These are phyloP conservation scores for Wickerhamiella brachini DNA, from an alignment of 805 yeast species.

Conservation along the genomic window DNA sequence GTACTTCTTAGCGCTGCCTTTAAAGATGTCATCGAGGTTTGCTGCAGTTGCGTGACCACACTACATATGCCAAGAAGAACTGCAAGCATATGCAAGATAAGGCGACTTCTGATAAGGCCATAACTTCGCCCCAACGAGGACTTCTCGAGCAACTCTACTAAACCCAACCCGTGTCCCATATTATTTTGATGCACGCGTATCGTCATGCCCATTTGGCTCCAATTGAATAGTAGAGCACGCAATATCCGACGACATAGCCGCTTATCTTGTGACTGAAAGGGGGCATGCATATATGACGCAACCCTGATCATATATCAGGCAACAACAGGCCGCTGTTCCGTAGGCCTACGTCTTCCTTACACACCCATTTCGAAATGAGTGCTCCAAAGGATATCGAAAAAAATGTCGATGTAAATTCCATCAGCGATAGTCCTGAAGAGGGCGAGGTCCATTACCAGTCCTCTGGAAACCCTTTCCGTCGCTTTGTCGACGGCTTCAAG, in stretches of 20 bases:
- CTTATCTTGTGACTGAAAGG: too few species aligned
- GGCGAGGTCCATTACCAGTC: not conserved
- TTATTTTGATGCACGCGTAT: too few species aligned
- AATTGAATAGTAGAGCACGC: too few species aligned
- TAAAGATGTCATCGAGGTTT: too few species aligned
- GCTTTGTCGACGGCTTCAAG: constrained; percentile 28
- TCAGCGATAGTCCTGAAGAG: not conserved
- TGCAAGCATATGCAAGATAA: not conserved
- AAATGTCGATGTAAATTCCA: not conserved
- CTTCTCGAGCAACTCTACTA: too few species aligned
- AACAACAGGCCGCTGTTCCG: not conserved
- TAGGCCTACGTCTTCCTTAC: not conserved
- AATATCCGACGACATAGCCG: too few species aligned
- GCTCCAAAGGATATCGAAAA: not conserved
- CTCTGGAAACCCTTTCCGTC: not conserved
- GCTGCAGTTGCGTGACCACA: not conserved
- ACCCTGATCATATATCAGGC: not conserved
- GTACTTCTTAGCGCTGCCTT: too few species aligned
- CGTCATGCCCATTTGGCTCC: too few species aligned
- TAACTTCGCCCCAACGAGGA: too few species aligned
- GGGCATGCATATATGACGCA: not conserved
- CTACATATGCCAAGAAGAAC: not conserved
- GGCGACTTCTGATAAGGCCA: not conserved
- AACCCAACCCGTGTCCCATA: too few species aligned
- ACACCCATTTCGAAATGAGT: not conserved